A percentile compares a stretch with the other conserved stretches of the same genome.
Evolutionary conservation across 2,329 filamentous ascomycete genomes (phyloP).

Genomic region (Septoria linicola): DNA sequence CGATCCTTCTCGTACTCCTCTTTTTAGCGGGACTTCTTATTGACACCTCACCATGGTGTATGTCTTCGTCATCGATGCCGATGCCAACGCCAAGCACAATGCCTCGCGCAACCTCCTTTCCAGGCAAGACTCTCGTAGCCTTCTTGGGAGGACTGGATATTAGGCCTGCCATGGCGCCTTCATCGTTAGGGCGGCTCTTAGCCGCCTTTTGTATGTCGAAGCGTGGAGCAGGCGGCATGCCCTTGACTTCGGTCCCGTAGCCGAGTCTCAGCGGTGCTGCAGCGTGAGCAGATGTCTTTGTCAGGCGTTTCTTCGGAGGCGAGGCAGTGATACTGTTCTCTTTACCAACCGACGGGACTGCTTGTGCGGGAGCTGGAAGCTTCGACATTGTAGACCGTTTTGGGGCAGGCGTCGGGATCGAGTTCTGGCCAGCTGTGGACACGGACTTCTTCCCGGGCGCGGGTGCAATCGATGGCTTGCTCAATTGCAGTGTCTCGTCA

Average conservation of each 20-base stretch:
- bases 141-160: constrained; percentile 37
- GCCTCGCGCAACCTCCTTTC: constrained; percentile 7
- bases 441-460: background rate
- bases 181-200: constrained; percentile 12
- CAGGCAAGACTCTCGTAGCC: constrained; percentile 33
- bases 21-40: constrained; percentile 33
- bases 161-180: constrained; percentile 17
- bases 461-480: background rate
- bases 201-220: constrained; percentile 28
- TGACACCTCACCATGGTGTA: constrained; percentile 8
- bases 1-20: constrained; percentile 18
- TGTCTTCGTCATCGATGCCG: constrained; percentile 15
- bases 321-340: constrained; percentile 32
- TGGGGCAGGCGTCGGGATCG: background rate
- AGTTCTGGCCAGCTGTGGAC: constrained; percentile 9
- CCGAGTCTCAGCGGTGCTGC: constrained; percentile 11
- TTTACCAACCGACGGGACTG: constrained; percentile 24
- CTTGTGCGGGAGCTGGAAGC: constrained; percentile 27
- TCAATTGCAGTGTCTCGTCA: background rate
- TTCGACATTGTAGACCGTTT: constrained; percentile 19
- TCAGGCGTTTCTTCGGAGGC: constrained; percentile 33
- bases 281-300: constrained; percentile 12
- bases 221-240: constrained; percentile 25
- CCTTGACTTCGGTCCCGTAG: constrained; percentile 9
- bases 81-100: constrained; percentile 12